Conservation (phyloP, 495 filamentous ascomycete species). For the Annulohypoxylon stygium region DNA sequence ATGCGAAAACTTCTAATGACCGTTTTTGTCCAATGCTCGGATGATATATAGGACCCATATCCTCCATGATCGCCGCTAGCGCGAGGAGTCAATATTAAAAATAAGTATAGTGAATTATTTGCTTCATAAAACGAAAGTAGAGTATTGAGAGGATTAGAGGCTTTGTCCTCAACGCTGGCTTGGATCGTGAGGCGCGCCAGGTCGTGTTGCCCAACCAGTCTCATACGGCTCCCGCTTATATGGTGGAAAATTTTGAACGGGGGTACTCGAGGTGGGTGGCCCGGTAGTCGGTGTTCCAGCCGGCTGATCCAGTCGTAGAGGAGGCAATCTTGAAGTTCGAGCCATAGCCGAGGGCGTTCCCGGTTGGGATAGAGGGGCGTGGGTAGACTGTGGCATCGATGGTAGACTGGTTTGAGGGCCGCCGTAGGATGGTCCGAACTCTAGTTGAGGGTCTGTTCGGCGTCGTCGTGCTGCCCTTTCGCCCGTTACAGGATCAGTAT, state of each 20-base stretch:
- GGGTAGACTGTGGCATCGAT: slow-evolving; percentile 54
- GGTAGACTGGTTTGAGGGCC: slow-evolving; percentile 53
- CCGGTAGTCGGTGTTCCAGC: slow-evolving; percentile 50
- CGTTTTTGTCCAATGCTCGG: slow-evolving; percentile 49
- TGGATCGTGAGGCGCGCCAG: slow-evolving; percentile 50
- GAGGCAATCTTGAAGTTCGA: slow-evolving; percentile 58
- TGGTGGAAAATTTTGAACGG: slow-evolving; percentile 47
- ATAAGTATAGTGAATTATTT: slow-evolving; percentile 42
- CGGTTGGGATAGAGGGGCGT: slow-evolving; percentile 54
- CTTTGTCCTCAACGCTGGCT: slow-evolving; percentile 32
- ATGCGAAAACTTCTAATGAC: slow-evolving; percentile 51
- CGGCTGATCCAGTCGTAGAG: slow-evolving; percentile 58
- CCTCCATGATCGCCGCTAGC: slow-evolving; percentile 26
- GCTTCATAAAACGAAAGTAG: slow-evolving; percentile 47
- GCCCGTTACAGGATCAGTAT: slow-evolving; percentile 48
- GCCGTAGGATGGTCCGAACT: slow-evolving; percentile 55
- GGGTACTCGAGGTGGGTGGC: slow-evolving; percentile 46
- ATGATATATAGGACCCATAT: slow-evolving; percentile 35
- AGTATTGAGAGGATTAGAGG: slow-evolving; percentile 19
- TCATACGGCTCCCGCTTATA: slow-evolving; percentile 56
- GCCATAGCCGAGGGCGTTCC: slow-evolving; percentile 56
- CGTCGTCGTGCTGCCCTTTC: slow-evolving; percentile 61
- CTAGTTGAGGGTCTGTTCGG: slow-evolving; percentile 60
- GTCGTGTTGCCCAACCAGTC: slow-evolving; percentile 61
- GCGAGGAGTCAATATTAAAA: slow-evolving; percentile 47